A percentile compares a stretch with the other conserved stretches of the same genome.
Evolutionary conservation across 2,329 filamentous ascomycete genomes (phyloP).

Genomic region (Aureobasidium sp.): DNA sequence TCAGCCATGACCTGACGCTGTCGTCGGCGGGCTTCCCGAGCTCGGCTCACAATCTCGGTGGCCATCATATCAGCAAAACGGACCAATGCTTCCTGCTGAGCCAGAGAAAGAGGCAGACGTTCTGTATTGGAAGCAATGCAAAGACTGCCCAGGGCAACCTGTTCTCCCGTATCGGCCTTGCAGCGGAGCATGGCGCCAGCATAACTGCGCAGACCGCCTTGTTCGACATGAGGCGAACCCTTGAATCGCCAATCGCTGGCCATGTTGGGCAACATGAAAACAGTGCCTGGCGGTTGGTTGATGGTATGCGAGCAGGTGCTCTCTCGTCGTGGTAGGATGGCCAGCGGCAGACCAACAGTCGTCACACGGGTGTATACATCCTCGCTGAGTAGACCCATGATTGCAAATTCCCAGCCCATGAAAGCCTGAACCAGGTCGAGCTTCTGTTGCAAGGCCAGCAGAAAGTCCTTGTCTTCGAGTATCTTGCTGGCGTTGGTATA

Average conservation of each 20-base stretch:
- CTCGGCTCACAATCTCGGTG: conserved; percentile 36
- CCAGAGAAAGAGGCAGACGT: conserved; percentile 28
- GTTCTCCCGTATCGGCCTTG: conserved; percentile 35
- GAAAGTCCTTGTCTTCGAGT: conserved; percentile 35
- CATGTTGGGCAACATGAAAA: conserved; percentile 40
- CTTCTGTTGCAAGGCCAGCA: conserved; percentile 39
- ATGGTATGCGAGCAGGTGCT: conserved; percentile 42
- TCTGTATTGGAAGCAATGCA: conserved; percentile 37
- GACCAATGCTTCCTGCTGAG: conserved; percentile 30
- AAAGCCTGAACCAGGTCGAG: conserved; percentile 36
- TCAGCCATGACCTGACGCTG: conserved; percentile 36
- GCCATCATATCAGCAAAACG: conserved; percentile 37
- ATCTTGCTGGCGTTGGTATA: conserved; percentile 34
- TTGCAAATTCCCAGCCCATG: conserved; percentile 42
- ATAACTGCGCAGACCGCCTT: conserved; percentile 36
- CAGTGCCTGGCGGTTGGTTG: conserved; percentile 18
- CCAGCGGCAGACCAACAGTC: conserved; percentile 37
- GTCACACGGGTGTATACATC: conserved; percentile 39
- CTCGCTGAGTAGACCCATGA: conserved; percentile 39
- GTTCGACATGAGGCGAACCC: conserved; percentile 35
- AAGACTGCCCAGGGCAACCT: conserved; percentile 37
- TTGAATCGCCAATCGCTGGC: conserved; percentile 40
- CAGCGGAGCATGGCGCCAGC: conserved; percentile 37
- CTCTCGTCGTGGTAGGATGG: conserved; percentile 40
- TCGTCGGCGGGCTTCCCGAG: conserved; percentile 34